Base-by-base conservation (phyloP, 345 rosid species). In the Melaleuca alternifolia region DNA sequence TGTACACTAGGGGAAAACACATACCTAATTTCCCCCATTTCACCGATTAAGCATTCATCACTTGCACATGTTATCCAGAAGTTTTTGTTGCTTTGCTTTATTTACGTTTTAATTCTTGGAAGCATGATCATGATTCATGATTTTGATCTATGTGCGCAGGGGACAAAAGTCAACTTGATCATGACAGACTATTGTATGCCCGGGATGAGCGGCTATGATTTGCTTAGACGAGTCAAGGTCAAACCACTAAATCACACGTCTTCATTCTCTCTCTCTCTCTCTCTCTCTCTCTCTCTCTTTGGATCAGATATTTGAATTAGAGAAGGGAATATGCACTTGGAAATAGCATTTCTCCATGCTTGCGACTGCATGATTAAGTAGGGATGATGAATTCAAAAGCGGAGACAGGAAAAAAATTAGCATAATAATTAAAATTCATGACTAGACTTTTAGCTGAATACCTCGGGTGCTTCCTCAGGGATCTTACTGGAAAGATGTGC, bases 111-210 rank as follows among this genome's bases (percentile, higher is more conserved):
- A 46, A 65, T 20, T 16, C 0, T 24, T 71, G 24, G 79, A 18
- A 21, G 46, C 79, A 33, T 71, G 79, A 71, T 71, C 79, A 71
- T 16, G 24, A 33, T 83, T 83, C 15, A 54, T 51, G 50, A 84
- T 51, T 48, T 14, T 51, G 57, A 3, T 51, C 77, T 62, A 65
- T 37, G 54, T 51, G 2, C 83, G 82, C 89, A 92, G 95, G 97
- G 90, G 33, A 87, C 89, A 83, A 94, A 94, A 84, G 95, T 95
- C 85, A 94, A 94, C 90, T 90, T 95, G 92, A 94, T 96, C 87
- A 95, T 96, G 90, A 96, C 99, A 12, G 99, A 96, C 88, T 96
- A 91, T 84, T 93, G 94, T 83, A 96, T 94, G 99, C 99, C 97
- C 13, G 98, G 98, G 86, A 96, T 94, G 93, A 96, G 92, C 82